Percentiles rank a stretch among this genome's conserved stretches.
Conservation (phyloP, 768 basidiomycete genomes). For the Boletus edulis region DNA sequence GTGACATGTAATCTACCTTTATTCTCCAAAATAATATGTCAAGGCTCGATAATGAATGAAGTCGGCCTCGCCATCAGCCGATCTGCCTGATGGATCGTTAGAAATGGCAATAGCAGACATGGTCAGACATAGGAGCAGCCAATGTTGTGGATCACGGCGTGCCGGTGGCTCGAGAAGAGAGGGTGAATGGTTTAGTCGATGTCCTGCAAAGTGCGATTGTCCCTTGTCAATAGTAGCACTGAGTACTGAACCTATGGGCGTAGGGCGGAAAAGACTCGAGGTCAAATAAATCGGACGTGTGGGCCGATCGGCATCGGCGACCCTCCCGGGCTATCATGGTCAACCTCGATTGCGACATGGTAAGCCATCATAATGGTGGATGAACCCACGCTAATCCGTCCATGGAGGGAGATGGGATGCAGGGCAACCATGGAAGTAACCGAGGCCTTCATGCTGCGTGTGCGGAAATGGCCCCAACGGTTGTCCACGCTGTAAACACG, state of each 20-base stretch:
- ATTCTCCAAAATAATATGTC: background rate
- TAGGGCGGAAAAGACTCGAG: conserved; percentile 27
- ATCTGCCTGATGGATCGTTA: background rate
- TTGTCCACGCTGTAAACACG: conserved; percentile 14
- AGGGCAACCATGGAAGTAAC: background rate
- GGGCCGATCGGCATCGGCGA: conserved; percentile 24
- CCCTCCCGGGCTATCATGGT: background rate
- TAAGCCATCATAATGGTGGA: background rate
- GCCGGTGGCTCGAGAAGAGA: background rate
- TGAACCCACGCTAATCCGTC: background rate
- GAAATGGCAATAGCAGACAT: background rate
- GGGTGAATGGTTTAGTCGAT: background rate
- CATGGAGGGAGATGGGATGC: background rate
- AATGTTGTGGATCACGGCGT: no score
- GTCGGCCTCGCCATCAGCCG: no score
- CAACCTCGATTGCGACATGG: background rate
- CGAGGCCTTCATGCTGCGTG: background rate
- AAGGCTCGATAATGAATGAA: background rate
- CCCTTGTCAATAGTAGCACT: background rate
- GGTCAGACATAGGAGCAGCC: no score
- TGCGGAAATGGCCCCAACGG: background rate
- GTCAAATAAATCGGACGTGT: background rate
- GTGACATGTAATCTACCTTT: background rate
- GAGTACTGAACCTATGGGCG: background rate
- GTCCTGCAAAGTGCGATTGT: background rate